These are phyloP conservation scores for Gnomoniopsis smithogilvyi DNA, from an alignment of 2,329 filamentous ascomycete genomes.

Conservation along the genomic window DNA sequence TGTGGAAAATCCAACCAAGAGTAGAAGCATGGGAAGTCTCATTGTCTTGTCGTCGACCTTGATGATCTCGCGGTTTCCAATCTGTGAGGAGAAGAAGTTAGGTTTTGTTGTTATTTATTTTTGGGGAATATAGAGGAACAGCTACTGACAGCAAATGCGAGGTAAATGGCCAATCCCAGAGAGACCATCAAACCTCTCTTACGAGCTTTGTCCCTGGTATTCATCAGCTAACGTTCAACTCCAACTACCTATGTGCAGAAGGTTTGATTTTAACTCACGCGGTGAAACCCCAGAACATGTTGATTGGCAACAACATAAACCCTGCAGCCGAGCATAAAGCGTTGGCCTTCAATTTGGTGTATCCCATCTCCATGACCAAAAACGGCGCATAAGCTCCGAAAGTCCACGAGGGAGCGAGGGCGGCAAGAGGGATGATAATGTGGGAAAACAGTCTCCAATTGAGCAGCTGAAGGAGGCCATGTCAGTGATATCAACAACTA, in stretches of 20 bases:
- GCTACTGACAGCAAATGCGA: slow-evolving; percentile 4
- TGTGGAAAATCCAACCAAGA: slow-evolving; percentile 7
- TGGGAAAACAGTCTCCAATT: slow-evolving; percentile 53
- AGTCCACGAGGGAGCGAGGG: slow-evolving; percentile 44
- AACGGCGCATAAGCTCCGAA: slow-evolving; percentile 52
- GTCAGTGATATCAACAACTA: background rate
- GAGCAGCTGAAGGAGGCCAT: slow-evolving; percentile 30
- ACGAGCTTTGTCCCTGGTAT: background rate
- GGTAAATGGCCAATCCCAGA: background rate
- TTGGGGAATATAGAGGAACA: background rate
- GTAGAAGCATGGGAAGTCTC: background rate
- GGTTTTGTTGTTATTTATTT: background rate
- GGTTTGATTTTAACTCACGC: too few relatives aligned
- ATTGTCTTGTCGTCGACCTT: background rate
- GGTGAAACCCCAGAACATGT: slow-evolving; percentile 2
- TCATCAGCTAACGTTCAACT: background rate
- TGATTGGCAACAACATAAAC: slow-evolving; percentile 9
- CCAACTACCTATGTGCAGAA: too few relatives aligned
- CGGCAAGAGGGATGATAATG: slow-evolving; percentile 45
- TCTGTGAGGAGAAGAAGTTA: background rate
- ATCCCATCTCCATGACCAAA: slow-evolving; percentile 52
- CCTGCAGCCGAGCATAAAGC: slow-evolving; percentile 28
- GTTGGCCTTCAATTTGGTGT: slow-evolving; percentile 44
- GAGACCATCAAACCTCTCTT: slow-evolving; percentile 8
- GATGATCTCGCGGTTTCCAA: slow-evolving; percentile 6